Percentiles rank a stretch among this genome's conserved stretches.
phyloP scores from a whole-genome alignment of 2,329 filamentous ascomycete species.

The Sporothrix luriei region DNA sequence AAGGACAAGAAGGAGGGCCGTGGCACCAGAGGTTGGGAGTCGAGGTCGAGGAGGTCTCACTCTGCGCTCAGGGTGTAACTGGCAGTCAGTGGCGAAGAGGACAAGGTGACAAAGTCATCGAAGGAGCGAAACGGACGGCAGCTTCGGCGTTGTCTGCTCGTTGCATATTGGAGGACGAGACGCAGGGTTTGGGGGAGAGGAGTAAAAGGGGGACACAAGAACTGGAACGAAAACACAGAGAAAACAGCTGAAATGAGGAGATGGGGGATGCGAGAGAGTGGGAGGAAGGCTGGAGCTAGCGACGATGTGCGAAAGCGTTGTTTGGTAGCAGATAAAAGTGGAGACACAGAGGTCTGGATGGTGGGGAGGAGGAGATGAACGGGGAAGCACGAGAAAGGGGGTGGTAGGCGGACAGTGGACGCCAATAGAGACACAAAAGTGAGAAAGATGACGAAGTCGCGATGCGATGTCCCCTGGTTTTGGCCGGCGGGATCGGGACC shows the following conservation, averaged over 20 bases:
- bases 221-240: neutral
- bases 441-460: neutral
- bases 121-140: constrained; percentile 25
- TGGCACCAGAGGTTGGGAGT: neutral
- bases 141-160: constrained; percentile 25
- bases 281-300: constrained; percentile 23
- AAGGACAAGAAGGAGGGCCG: neutral
- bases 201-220: neutral
- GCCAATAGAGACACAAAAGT: neutral
- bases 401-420: neutral
- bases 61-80: neutral
- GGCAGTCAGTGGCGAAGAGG: constrained; percentile 20
- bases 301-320: constrained; percentile 23
- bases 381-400: constrained; percentile 5
- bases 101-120: constrained; percentile 28
- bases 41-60: neutral
- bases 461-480: neutral
- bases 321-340: constrained; percentile 12
- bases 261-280: constrained; percentile 7
- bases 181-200: neutral
- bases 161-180: constrained; percentile 30
- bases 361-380: constrained; percentile 20
- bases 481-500: neutral
- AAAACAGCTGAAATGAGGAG: neutral
- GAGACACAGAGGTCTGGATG: constrained; percentile 10